phyloP scores from a whole-genome alignment of 495 filamentous ascomycete species.

The Hypomontagnella monticulosa region DNA sequence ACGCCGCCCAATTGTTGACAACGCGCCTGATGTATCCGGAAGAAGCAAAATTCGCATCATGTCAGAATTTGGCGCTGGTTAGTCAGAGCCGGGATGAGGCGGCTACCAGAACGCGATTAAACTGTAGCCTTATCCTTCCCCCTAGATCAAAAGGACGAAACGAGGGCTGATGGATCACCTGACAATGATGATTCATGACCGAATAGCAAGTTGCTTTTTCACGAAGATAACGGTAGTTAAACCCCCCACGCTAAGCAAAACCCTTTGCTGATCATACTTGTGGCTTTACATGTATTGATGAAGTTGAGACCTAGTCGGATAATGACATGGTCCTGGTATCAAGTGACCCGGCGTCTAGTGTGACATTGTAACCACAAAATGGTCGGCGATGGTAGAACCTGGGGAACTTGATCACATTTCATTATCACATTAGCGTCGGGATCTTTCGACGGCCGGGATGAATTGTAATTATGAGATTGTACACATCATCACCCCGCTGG shows the following conservation, averaged over 20 bases:
- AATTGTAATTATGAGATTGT: constrained; percentile 8
- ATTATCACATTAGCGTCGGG: constrained; percentile 10
- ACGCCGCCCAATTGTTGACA: not conserved
- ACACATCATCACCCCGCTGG: constrained; percentile 28
- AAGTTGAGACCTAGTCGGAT: constrained; percentile 35
- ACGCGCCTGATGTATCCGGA: constrained; percentile 16
- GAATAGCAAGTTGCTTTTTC: constrained; percentile 16
- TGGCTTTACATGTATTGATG: constrained; percentile 1
- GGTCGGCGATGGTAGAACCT: constrained; percentile 21
- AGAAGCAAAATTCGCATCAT: constrained; percentile 15
- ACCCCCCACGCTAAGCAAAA: constrained; percentile 17
- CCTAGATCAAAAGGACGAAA: not conserved
- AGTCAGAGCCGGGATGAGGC: not conserved
- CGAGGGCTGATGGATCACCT: not conserved
- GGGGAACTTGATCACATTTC: not conserved
- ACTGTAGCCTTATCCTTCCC: too few species aligned
- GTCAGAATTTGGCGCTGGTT: not conserved
- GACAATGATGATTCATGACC: constrained; percentile 26
- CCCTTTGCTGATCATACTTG: constrained; percentile 1
- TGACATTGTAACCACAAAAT: constrained; percentile 2
- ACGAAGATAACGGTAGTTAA: not conserved
- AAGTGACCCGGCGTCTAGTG: constrained; percentile 5
- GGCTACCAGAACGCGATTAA: not conserved
- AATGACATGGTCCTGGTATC: constrained; percentile 17
- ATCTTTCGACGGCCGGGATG: constrained; percentile 17